Percentiles rank a stretch among this genome's conserved stretches.
phyloP scores from a whole-genome alignment of 257 asterid species.

The Pogostemon cablin region DNA sequence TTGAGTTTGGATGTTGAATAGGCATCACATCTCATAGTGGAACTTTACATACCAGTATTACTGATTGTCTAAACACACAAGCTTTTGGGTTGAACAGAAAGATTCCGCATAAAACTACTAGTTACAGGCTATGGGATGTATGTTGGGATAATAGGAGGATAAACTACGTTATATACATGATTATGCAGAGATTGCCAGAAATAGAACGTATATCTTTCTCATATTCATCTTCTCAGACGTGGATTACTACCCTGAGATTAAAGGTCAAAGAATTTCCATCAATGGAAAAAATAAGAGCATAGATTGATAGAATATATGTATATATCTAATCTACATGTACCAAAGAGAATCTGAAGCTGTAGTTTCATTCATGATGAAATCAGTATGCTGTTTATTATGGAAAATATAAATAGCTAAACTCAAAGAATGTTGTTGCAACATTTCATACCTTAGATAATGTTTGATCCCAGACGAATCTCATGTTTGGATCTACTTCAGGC shows the following conservation, averaged over 20 bases:
- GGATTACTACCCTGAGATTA: constrained; percentile 3
- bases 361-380: constrained; percentile 4
- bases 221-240: constrained; percentile 1
- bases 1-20: too few species aligned
- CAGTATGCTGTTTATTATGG: background rate
- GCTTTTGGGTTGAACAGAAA: too few species aligned
- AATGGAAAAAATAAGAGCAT: background rate
- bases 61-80: too few species aligned
- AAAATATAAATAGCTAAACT: too few species aligned
- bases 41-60: too few species aligned
- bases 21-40: too few species aligned
- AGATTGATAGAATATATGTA: background rate
- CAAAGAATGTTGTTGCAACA: background rate
- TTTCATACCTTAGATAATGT: constrained; percentile 39
- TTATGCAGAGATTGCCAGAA: background rate
- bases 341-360: background rate
- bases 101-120: too few species aligned
- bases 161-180: background rate
- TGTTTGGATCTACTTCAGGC: constrained; percentile 23
- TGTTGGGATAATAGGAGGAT: background rate
- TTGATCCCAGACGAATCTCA: constrained; percentile 27
- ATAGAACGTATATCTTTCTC: background rate
- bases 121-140: too few species aligned
- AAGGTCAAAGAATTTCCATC: constrained; percentile 8
- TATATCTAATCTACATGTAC: background rate